These are phyloP conservation scores for Tuber indicum DNA, from an alignment of 495 filamentous ascomycete species.

Conservation along the genomic window DNA sequence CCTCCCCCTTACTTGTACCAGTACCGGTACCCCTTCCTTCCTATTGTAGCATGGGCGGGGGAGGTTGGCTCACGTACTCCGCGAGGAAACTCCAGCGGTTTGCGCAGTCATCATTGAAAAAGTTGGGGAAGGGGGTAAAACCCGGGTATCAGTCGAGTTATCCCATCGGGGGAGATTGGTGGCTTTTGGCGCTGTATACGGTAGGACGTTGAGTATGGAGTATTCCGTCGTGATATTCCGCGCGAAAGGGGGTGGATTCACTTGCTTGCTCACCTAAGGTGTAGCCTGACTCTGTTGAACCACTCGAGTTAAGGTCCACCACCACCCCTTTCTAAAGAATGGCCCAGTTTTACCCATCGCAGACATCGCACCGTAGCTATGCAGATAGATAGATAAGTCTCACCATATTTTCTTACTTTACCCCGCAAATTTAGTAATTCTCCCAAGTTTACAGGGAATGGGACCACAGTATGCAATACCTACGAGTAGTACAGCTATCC, in stretches of 20 bases:
- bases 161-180: not conserved
- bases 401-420: not conserved
- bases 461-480: not conserved
- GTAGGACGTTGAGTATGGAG: not conserved
- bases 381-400: not conserved
- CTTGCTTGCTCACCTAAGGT: not conserved
- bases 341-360: not conserved
- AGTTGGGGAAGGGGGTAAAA: not conserved
- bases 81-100: not conserved
- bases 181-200: not conserved
- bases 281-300: not conserved
- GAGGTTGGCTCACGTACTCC: not conserved
- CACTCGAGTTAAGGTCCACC: not conserved
- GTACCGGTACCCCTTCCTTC: not conserved
- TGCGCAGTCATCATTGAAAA: not conserved
- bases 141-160: not conserved
- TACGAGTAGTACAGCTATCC: no score
- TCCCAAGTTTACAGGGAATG: not conserved
- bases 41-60: not conserved
- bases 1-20: no score
- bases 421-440: not conserved
- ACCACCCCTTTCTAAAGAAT: not conserved
- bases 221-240: not conserved
- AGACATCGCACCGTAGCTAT: not conserved
- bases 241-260: not conserved